A percentile compares a stretch with the other conserved stretches of the same genome.
Evolutionary conservation across 202 grass and related monocot genomes (phyloP).

Genomic region (Brachypodium distachyon): DNA sequence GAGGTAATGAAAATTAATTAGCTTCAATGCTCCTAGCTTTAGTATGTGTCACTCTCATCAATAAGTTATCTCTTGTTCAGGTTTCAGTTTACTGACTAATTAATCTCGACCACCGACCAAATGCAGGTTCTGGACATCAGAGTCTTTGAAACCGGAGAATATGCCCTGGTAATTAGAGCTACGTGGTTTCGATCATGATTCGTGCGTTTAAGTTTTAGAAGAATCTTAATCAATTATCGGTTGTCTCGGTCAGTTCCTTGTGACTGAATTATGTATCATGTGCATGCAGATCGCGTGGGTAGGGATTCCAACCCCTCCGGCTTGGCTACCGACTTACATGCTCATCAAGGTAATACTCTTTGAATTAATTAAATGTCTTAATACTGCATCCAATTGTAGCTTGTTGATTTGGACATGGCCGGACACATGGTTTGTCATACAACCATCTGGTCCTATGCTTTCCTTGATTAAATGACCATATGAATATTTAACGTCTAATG

Average conservation of each 20-base stretch:
- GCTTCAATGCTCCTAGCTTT: neutral
- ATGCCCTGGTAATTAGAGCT: conserved; percentile 54
- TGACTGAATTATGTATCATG: neutral
- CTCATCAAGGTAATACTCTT: conserved; percentile 72
- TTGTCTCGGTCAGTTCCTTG: neutral
- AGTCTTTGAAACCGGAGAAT: conserved; percentile 77
- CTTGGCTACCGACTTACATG: conserved; percentile 94
- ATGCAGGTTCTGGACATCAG: conserved; percentile 70
- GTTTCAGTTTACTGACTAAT: neutral
- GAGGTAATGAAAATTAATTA: conserved; percentile 32
- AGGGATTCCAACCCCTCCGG: conserved; percentile 83
- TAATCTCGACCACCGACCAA: too few relatives aligned
- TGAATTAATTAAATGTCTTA: neutral
- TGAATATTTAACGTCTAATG: neutral
- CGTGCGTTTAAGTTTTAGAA: neutral
- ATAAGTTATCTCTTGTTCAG: neutral
- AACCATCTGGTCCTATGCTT: neutral
- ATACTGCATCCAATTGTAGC: too few relatives aligned
- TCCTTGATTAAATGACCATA: neutral
- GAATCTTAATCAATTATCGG: neutral
- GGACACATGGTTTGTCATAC: neutral
- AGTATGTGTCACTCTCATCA: too few relatives aligned
- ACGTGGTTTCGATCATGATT: neutral
- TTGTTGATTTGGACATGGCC: neutral
- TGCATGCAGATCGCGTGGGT: conserved; percentile 77